A percentile compares a stretch with the other conserved stretches of the same genome.
These are phyloP conservation scores for Corrigiola litoralis DNA, from an alignment of 179 eudicot genomes.

Conservation along the genomic window DNA sequence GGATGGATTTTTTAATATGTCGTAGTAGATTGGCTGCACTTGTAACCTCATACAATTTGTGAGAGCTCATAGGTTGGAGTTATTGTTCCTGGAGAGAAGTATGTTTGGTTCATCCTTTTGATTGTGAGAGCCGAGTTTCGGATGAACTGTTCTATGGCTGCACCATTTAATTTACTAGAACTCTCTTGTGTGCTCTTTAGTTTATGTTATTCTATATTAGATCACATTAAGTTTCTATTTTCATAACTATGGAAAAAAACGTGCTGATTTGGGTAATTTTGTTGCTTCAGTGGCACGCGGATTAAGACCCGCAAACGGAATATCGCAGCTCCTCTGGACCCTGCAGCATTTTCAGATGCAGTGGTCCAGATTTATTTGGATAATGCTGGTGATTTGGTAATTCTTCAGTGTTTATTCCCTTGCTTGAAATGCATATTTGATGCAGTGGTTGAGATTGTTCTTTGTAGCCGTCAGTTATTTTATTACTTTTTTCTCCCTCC, in stretches of 20 bases:
- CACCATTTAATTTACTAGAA: too few species aligned
- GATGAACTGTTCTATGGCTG: too few species aligned
- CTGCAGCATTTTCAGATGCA: slow-evolving; percentile 99
- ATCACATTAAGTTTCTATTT: neutral
- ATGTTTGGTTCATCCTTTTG: too few species aligned
- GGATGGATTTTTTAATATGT: too few species aligned
- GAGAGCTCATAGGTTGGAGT: too few species aligned
- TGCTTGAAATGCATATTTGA: too few species aligned
- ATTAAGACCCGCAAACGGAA: slow-evolving; percentile 99
- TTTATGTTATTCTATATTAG: neutral
- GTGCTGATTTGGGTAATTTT: slow-evolving; percentile 9
- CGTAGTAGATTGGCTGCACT: too few species aligned
- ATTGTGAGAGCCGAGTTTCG: too few species aligned
- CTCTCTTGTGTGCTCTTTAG: neutral
- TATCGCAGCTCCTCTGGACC: slow-evolving; percentile 99
- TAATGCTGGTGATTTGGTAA: slow-evolving; percentile 99
- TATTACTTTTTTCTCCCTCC: slow-evolving; percentile 14
- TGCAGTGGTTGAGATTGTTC: too few species aligned
- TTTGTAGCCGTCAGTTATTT: neutral
- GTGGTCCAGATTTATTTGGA: slow-evolving; percentile 99
- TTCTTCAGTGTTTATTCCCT: neutral
- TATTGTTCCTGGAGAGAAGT: too few species aligned
- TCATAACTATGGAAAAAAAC: neutral
- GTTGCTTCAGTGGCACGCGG: slow-evolving; percentile 90
- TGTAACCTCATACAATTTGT: too few species aligned